Base-by-base conservation (phyloP, 2,329 filamentous ascomycete genomes). In the Coniella vitis region DNA sequence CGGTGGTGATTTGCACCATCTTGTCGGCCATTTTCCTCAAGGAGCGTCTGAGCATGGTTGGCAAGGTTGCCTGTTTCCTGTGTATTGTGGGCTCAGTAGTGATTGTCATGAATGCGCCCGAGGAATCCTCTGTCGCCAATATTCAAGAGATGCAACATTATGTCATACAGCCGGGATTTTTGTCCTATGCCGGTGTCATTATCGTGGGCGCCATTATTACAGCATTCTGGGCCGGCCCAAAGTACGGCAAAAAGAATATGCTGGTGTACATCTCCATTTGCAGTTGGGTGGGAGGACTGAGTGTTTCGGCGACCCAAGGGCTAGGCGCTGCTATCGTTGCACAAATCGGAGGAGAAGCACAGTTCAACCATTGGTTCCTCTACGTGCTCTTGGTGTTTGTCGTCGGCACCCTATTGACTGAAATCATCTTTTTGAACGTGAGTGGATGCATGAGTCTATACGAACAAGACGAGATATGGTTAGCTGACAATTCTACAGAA, bases 301-400 rank as follows among this genome's bases (percentile, higher is more conserved):
- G 90, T 68, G 93, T 97, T 8, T 93, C 97, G 47, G 86, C 89
- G 14, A 97, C 90, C 3, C 91, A 97, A 67, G 93, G 93, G 16
- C 70, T 98, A 38, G 93, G 93, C 45, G 83, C 91, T 47, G 91
- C 91, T 16, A 90, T 98, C 55, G 79, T 96, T 48, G 87, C 91
- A 0, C 90, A 95, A 70, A 84, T 84, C 52, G 76, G 79, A 16
- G 93, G 91, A 14, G 81, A 82, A 43, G 76, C 84, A 2, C 90
- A 98, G 73, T 97, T 95, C 69, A 95, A 96, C 65, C 82, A 97
- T 64, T 97, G 91, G 91, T 98, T 98, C 63, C 70, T 95, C 35
- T 98, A 95, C 68, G 84, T 97, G 4, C 70, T 97, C 29, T 71
- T 97, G 48, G 87, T 90, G 4, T 97, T 98, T 67, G 90, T 97